A percentile compares a stretch with the other conserved stretches of the same genome.
These are phyloP conservation scores for Cornus florida DNA, from an alignment of 148 eudicot genomes.

Conservation along the genomic window DNA sequence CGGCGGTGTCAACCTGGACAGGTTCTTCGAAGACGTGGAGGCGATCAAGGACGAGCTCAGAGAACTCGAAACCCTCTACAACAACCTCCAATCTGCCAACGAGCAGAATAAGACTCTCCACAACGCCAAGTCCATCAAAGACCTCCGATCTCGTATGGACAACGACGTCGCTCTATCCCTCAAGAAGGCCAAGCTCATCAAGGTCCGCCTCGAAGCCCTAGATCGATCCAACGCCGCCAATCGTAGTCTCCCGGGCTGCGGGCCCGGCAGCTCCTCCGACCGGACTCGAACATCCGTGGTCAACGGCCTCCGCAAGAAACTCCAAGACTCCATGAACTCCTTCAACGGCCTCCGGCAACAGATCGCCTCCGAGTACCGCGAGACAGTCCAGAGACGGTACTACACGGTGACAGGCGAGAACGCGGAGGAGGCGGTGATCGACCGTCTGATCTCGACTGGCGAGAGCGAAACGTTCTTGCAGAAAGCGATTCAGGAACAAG, in stretches of 20 bases:
- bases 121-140: constrained; percentile 53
- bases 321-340: constrained; percentile 66
- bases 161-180: constrained; percentile 50
- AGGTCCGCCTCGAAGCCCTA: constrained; percentile 56
- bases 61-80: constrained; percentile 49
- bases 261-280: constrained; percentile 83
- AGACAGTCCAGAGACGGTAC: constrained; percentile 78
- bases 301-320: constrained; percentile 68
- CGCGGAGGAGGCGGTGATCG: constrained; percentile 63
- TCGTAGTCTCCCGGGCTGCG: constrained; percentile 66
- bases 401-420: constrained; percentile 88
- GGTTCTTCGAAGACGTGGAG: constrained; percentile 77
- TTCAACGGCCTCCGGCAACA: constrained; percentile 57
- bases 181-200: constrained; percentile 73
- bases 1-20: constrained; percentile 58
- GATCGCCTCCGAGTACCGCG: constrained; percentile 66
- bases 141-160: constrained; percentile 68
- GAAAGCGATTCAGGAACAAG: constrained; percentile 88
- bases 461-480: constrained; percentile 83
- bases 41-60: constrained; percentile 56
- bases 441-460: constrained; percentile 69
- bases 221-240: constrained; percentile 75
- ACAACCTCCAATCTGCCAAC: constrained; percentile 41
- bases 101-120: constrained; percentile 77
- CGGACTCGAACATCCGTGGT: constrained; percentile 76